Base-by-base conservation (phyloP, 345 rosid species). In the Kandelia obovata region DNA sequence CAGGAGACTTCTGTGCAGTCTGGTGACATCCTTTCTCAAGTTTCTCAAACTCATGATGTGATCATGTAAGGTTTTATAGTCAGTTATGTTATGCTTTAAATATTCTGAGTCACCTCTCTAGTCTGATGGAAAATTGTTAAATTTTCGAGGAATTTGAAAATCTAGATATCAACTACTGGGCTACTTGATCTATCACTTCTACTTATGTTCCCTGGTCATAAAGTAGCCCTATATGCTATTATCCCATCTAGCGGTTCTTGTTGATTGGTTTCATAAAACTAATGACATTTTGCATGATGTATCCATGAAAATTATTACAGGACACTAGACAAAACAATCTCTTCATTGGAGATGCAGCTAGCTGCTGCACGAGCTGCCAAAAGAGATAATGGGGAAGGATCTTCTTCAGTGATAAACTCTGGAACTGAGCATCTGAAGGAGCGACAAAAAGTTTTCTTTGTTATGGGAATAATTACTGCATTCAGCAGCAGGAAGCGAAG, bases 31-130 rank as follows among this genome's bases (percentile, higher is more conserved):
- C 80, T 87, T 73, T 95, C 96, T 74, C 93, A 79, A 79, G 96
- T 95, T 76, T 83, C 94, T 20, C 96, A 90, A 81, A 88, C 98
- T 71, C 96, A 83, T 79, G 86, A 90, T 78, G 89, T 88, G 63
- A 90, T 92, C 84, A 73, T 83, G 99, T 92, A 86, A 83, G 84
- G 70, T 64, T 47, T 61, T 67, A 30, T 47, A 27, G 66, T 71
- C 31, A 34, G 58, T 34, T 64, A 61, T 60, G 49, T 65, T 10
- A 6, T 76, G 62, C 51, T 63, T 71, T 53, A 3, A 7, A 53
- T 27, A 26, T 71, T 65, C 64, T 55, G 61, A 20, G 47, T 32
- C 59, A 62, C 43, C 61, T 62, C 6, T 39, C 16, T 11, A 39
- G 15, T 39, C 15, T 39, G 46, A 11, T 39, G 46, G 3, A 39